Evolutionary conservation across 2,329 filamentous ascomycete species (phyloP), one percentile per base, ranked within the genome.

Genomic region (Arthrobotrys iridis): DNA sequence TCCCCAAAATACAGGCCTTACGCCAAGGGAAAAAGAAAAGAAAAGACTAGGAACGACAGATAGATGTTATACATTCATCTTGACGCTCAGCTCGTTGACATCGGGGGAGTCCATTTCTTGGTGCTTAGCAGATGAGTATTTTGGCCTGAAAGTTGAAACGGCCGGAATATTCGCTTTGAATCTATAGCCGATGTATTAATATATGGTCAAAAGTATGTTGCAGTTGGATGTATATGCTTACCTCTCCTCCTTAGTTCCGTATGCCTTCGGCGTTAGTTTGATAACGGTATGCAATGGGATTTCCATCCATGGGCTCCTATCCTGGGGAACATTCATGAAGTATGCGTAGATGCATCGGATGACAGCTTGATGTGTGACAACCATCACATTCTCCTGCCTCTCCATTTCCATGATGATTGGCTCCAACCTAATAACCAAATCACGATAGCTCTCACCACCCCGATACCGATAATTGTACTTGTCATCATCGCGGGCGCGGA

Each of bases 361-460:
- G 33, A 99, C 94, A 11, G 95, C 95, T 84, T 99, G 95, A 82
- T 99, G 95, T 2, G 95, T 98, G 76, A 99, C 93, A 79, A 99
- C 98, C 75, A 99, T 88, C 78, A 99, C 96, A 81, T 99, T 96
- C 83, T 98, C 95, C 79, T 90, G 93, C 77, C 95, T 89, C 83
- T 99, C 95, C 60, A 99, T 86, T 82, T 99, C 95, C 95, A 99
- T 99, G 84, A 99, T 99, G 83, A 99, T 99, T 77, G 95, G 95
- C 81, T 99, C 95, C 0, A 99, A 89, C 0, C 95, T 93, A 80
- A 97, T 98, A 41, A 99, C 95, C 0, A 99, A 94, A 80, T 99
- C 95, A 66, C 94, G 92, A 82, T 99, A 92, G 76, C 92, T 96
- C 84, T 99, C 95, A 63, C 95, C 95, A 77, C 95, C 95, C 3